These are phyloP conservation scores for Erigeron philadelphicus DNA, from an alignment of 140 eudicot species.

Conservation along the genomic window DNA sequence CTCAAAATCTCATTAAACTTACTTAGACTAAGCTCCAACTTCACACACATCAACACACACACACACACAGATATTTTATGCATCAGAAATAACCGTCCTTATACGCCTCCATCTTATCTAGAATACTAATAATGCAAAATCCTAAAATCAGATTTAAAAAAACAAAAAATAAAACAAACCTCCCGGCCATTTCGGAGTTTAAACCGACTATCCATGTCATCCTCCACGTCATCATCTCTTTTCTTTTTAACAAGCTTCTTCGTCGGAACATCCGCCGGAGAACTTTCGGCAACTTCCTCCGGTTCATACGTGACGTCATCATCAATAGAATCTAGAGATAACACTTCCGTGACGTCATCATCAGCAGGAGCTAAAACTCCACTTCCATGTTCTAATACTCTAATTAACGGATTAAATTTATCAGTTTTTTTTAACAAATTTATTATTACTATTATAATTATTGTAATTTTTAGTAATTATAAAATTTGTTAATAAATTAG, in stretches of 20 bases:
- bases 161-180: constrained; percentile 31
- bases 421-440: constrained; percentile 1
- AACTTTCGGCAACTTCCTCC: constrained; percentile 22
- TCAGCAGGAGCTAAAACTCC: constrained; percentile 52
- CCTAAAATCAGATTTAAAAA: not conserved
- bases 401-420: constrained; percentile 25
- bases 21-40: no score
- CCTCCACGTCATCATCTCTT: constrained; percentile 28
- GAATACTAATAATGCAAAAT: not conserved
- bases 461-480: not conserved
- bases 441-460: not conserved
- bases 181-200: constrained; percentile 68
- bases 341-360: constrained; percentile 41
- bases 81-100: no score
- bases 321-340: constrained; percentile 25
- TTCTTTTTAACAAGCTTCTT: constrained; percentile 33
- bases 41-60: no score
- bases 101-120: not conserved
- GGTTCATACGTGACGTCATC: constrained; percentile 41
- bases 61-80: no score
- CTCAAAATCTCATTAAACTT: no score
- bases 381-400: constrained; percentile 41
- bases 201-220: constrained; percentile 38
- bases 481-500: constrained; percentile 13
- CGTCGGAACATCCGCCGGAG: constrained; percentile 19